These are phyloP conservation scores for Malania oleifera DNA, from an alignment of 164 flowering plant genomes.

Conservation along the genomic window DNA sequence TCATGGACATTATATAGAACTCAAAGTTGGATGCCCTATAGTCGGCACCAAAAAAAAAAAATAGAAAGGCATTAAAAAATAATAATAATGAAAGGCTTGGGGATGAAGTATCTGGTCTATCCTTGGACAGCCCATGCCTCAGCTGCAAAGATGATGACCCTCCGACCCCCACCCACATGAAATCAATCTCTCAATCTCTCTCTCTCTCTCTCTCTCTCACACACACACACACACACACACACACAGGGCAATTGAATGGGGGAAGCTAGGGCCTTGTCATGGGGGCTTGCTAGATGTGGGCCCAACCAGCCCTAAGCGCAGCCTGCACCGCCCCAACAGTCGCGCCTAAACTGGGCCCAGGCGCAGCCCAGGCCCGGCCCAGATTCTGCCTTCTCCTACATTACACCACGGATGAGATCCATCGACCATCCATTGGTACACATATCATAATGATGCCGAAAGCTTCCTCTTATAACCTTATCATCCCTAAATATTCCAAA, in stretches of 20 bases:
- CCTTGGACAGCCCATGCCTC: slow-evolving; percentile 15
- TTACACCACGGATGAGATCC: too few species aligned
- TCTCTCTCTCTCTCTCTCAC: background rate
- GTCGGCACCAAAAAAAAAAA: too few species aligned
- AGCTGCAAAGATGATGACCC: slow-evolving; percentile 11
- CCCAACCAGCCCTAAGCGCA: slow-evolving; percentile 3
- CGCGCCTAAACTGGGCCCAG: background rate
- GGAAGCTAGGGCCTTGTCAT: slow-evolving; percentile 12
- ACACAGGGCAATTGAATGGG: slow-evolving; percentile 20
- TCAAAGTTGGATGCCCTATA: too few species aligned
- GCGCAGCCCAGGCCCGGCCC: background rate
- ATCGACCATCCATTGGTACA: too few species aligned
- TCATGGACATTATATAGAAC: too few species aligned
- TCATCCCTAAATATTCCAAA: too few species aligned
- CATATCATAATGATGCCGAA: too few species aligned
- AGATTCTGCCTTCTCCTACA: background rate
- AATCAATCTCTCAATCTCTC: slow-evolving; percentile 1
- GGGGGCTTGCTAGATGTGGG: slow-evolving; percentile 6
- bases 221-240: slow-evolving; percentile 12
- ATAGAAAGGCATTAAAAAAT: too few species aligned
- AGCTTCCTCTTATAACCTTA: too few species aligned
- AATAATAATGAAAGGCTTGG: background rate
- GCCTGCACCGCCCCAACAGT: slow-evolving; percentile 14
- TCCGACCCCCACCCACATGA: background rate
- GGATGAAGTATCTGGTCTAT: background rate